Conservation (phyloP, 495 filamentous ascomycete genomes). For the Penicillium parvum region DNA sequence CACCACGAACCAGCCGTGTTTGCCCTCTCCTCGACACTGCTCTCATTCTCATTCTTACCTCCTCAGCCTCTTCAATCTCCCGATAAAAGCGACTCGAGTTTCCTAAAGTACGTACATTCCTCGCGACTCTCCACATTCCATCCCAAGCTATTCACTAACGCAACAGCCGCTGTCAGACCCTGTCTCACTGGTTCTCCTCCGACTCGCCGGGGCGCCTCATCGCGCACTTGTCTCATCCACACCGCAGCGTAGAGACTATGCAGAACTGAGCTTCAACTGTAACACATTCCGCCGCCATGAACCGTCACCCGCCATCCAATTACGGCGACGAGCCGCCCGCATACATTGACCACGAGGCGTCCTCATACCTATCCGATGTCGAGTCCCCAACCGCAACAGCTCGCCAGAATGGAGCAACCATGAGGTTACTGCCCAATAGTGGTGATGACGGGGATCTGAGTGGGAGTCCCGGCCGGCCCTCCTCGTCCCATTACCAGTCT, state of each 20-base stretch:
- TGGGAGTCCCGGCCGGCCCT: conserved; percentile 14
- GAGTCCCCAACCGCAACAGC: conserved; percentile 25
- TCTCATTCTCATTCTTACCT: neutral
- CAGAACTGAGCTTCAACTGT: conserved; percentile 15
- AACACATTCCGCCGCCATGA: conserved; percentile 29
- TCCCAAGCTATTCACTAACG: neutral
- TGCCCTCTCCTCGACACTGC: neutral
- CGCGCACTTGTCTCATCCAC: conserved; percentile 3
- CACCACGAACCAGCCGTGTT: conserved; percentile 12
- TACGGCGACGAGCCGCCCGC: conserved; percentile 43
- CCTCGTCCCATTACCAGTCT: conserved; percentile 16
- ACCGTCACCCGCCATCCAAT: conserved; percentile 26
- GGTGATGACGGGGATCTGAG: conserved; percentile 35
- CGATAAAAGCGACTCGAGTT: too few relatives aligned
- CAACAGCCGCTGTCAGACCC: neutral
- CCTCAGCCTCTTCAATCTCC: too few relatives aligned
- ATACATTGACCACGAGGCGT: conserved; percentile 31
- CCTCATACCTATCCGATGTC: conserved; percentile 30
- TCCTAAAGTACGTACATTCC: neutral
- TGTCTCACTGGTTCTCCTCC: neutral
- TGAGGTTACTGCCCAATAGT: conserved; percentile 57
- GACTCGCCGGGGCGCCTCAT: neutral
- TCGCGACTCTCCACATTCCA: neutral
- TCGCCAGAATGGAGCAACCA: conserved; percentile 45
- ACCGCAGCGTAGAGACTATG: conserved; percentile 21